Percentiles rank a stretch among this genome's conserved stretches.
Evolutionary conservation across 2,329 filamentous ascomycete species (phyloP).

Genomic region (Ceratocystis smalleyi): DNA sequence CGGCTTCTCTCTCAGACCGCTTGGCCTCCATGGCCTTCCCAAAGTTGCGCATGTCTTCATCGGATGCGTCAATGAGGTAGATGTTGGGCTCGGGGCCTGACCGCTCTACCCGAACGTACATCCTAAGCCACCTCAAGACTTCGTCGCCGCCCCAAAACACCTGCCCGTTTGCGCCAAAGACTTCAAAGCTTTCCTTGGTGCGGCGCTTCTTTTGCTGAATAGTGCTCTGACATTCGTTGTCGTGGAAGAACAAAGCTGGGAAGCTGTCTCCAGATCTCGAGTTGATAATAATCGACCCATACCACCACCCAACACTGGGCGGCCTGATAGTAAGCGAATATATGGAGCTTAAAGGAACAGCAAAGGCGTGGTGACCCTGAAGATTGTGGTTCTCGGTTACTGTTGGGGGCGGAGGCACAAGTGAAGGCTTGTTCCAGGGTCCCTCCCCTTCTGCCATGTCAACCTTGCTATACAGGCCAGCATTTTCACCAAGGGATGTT

Average conservation of each 20-base stretch:
- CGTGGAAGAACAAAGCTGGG: constrained; percentile 92
- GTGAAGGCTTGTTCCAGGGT: constrained; percentile 69
- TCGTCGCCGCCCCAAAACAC: constrained; percentile 98
- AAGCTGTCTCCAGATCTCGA: constrained; percentile 81
- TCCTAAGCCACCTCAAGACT: constrained; percentile 74
- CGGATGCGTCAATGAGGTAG: constrained; percentile 74
- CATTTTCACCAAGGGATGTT: constrained; percentile 67
- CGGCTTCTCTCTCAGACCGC: constrained; percentile 23
- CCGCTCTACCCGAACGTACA: constrained; percentile 69
- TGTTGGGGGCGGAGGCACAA: constrained; percentile 82
- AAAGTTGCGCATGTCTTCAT: constrained; percentile 73
- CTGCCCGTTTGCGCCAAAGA: constrained; percentile 67
- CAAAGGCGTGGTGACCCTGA: constrained; percentile 74
- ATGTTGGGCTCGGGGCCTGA: constrained; percentile 78
- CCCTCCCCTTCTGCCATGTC: constrained; percentile 70
- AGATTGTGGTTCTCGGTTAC: constrained; percentile 51
- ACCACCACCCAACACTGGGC: constrained; percentile 96
- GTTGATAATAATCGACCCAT: constrained; percentile 88
- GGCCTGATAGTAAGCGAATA: constrained; percentile 83
- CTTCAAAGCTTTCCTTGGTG: constrained; percentile 72
- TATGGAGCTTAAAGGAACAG: constrained; percentile 74
- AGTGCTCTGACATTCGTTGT: constrained; percentile 89
- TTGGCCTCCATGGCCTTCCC: constrained; percentile 28
- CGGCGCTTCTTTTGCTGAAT: constrained; percentile 84
- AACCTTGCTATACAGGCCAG: constrained; percentile 86